These are phyloP conservation scores for Phytophthora pluvialis DNA, from an alignment of 352 stramenopile species.

Conservation along the genomic window DNA sequence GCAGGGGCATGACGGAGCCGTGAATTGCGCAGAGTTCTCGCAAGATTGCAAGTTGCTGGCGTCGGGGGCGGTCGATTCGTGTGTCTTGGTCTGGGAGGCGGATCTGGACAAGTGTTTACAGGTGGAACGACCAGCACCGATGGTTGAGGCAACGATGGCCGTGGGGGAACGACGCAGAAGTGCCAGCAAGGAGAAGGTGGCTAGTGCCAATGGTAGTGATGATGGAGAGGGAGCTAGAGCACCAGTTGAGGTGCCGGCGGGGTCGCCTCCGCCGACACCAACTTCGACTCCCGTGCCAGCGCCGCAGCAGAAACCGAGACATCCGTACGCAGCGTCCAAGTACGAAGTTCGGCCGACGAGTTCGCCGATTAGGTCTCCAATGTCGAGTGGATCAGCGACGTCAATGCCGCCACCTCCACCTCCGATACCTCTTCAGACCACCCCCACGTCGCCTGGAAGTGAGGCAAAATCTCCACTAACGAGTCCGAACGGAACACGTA, in stretches of 20 bases:
- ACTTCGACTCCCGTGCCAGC: slow-evolving; percentile 36
- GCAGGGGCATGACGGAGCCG: slow-evolving; percentile 83
- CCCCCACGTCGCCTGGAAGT: slow-evolving; percentile 19
- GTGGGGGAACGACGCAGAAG: slow-evolving; percentile 16
- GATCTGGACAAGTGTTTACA: slow-evolving; percentile 82
- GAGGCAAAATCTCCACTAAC: slow-evolving; percentile 18
- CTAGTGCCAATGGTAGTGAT: slow-evolving; percentile 9
- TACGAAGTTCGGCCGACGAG: slow-evolving; percentile 40
- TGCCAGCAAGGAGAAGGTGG: slow-evolving; percentile 2
- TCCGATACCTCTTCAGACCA: slow-evolving; percentile 3
- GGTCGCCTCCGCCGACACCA: slow-evolving; percentile 47
- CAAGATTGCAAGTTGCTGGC: slow-evolving; percentile 69
- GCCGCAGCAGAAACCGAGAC: slow-evolving; percentile 45
- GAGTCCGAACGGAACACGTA: slow-evolving; percentile 14
- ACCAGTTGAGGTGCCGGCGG: slow-evolving; percentile 1
- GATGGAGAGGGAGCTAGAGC: slow-evolving; percentile 9
- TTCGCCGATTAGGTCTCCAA: slow-evolving; percentile 11
- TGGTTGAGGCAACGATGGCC: slow-evolving; percentile 5
- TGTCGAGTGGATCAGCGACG: slow-evolving; percentile 5
- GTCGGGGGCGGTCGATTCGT: slow-evolving; percentile 74
- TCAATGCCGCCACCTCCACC: slow-evolving; percentile 16
- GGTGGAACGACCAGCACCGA: slow-evolving; percentile 30
- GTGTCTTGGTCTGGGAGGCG: slow-evolving; percentile 89
- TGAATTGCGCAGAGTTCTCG: slow-evolving; percentile 77
- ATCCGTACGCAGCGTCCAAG: slow-evolving; percentile 45